These are phyloP conservation scores for Arthrobotrys sphaeroides DNA, from an alignment of 2,329 filamentous ascomycete species.

Conservation along the genomic window DNA sequence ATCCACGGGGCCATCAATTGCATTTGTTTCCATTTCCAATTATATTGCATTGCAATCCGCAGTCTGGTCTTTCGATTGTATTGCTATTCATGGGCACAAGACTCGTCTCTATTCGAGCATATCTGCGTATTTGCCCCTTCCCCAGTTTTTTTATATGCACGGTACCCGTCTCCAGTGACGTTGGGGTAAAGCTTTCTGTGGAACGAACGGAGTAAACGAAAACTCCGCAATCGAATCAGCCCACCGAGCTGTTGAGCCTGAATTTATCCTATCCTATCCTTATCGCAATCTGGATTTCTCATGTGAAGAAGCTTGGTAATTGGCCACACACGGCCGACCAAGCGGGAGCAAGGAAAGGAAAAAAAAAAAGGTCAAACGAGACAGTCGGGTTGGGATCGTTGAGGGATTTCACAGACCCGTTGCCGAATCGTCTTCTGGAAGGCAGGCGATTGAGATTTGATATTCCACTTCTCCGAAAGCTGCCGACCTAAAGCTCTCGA, in stretches of 20 bases:
- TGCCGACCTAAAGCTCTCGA: conserved; percentile 48
- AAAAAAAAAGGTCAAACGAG: neutral
- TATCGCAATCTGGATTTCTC: conserved; percentile 23
- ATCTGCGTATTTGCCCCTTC: conserved; percentile 9
- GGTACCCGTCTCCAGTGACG: conserved; percentile 22
- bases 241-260: conserved; percentile 3
- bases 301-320: conserved; percentile 35
- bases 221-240: conserved; percentile 26
- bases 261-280: conserved; percentile 50
- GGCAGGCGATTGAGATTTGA: conserved; percentile 21
- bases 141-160: conserved; percentile 12
- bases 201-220: conserved; percentile 5
- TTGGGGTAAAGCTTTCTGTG: conserved; percentile 13
- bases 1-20: conserved; percentile 24
- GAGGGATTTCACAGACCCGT: conserved; percentile 45
- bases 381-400: conserved; percentile 7
- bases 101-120: neutral
- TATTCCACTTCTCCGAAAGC: conserved; percentile 53
- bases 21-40: conserved; percentile 13
- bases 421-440: conserved; percentile 35
- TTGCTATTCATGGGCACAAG: conserved; percentile 5
- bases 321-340: conserved; percentile 36
- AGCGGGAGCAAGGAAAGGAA: no score
- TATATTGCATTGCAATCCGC: neutral
- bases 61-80: neutral